Evolutionary conservation across 345 rosid species (phyloP), one percentile per base, ranked within the genome.

Genomic region (Microthlaspi erraticum): DNA sequence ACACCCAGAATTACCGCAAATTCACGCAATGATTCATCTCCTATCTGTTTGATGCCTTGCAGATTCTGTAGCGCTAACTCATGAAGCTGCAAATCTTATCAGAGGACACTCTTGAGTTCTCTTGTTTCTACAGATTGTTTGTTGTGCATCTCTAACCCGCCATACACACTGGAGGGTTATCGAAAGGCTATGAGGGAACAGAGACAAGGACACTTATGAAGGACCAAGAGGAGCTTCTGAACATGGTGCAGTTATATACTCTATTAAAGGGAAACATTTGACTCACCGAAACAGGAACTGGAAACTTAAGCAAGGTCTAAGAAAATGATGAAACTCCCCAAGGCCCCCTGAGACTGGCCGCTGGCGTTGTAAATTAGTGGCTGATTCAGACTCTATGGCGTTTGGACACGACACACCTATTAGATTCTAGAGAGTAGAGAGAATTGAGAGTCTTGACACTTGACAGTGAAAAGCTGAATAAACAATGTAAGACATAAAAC

Each of bases 1-100:
- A 0, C 81, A 86, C 66, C 70, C 64, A 43, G 41, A 71, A 39
- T 49, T 50, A 49, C 72, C 67, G 64, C 75, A 82, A 46, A 86
- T 84, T 38, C 82, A 81, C 50, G 72, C 73, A 52, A 26, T 75
- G 39, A 72, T 86, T 63, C 71, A 73, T 60, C 74, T 75, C n/a
- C 9, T 75, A 46, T 68, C 59, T 17, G 59, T 62, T 62, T 38
- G 79, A 75, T 52, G 57, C 69, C 4, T 37, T 68, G 69, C 78
- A 75, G 36, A 17, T 74, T 60, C 63, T 67, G 36, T 60, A 10
- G 43, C 57, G 42, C 23, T 19, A 8, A 32, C 60, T 59, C 66
- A 10, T 19, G 7, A 74, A 66, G 39, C 67, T 66, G 61, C 9
- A 31, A 50, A 43, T 19, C 46, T 66, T 67, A 51, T 60, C 5